phyloP scores from a whole-genome alignment of 768 basidiomycete species.

The Pleurotus giganteus region DNA sequence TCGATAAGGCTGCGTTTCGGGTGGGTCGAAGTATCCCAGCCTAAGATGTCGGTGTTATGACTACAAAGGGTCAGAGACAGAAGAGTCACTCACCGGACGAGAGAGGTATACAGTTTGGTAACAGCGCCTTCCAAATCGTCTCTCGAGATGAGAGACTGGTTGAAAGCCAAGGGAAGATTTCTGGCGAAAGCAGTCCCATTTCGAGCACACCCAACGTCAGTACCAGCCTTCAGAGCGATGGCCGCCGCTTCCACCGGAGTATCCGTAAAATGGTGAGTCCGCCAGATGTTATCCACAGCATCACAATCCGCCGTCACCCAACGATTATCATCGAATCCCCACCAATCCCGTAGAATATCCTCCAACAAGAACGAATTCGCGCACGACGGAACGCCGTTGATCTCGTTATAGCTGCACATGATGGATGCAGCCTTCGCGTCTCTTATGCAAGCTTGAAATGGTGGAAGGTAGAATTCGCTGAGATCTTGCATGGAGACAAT shows the following conservation, averaged over 20 bases:
- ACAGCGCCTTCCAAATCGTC: conserved; percentile 42
- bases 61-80: not conserved
- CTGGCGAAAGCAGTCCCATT: conserved; percentile 36
- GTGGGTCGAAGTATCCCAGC: conserved; percentile 57
- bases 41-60: conserved; percentile 22
- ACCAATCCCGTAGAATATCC: conserved; percentile 46
- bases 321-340: conserved; percentile 48
- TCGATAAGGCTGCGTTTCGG: conserved; percentile 47
- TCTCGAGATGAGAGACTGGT: conserved; percentile 44
- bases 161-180: conserved; percentile 46
- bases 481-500: conserved; percentile 52
- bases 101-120: conserved; percentile 47
- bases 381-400: conserved; percentile 58
- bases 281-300: conserved; percentile 50
- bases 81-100: conserved; percentile 40
- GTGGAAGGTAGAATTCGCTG: conserved; percentile 51
- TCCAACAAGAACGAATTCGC: conserved; percentile 53
- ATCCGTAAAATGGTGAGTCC: conserved; percentile 45
- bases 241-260: conserved; percentile 47
- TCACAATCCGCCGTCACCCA: conserved; percentile 66
- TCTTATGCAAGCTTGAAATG: conserved; percentile 57
- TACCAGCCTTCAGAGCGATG: conserved; percentile 48
- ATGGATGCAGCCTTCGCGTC: conserved; percentile 57
- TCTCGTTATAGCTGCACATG: conserved; percentile 65
- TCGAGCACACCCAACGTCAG: conserved; percentile 50